Evolutionary conservation across 192 early-diverging fungal genomes (phyloP).

Genomic region (Chytriomyces hyalinus): DNA sequence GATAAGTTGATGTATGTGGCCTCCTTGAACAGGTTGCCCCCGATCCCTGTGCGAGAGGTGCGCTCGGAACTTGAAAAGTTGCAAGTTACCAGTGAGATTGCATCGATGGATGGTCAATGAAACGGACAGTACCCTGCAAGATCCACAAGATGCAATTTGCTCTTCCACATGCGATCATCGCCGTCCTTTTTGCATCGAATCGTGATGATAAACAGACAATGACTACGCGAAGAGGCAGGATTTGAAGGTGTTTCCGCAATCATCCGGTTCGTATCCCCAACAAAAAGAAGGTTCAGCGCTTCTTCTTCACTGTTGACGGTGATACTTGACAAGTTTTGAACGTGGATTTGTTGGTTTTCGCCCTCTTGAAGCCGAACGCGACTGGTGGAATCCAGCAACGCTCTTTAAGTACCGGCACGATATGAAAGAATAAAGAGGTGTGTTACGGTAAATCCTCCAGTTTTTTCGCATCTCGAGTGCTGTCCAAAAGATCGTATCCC

Average conservation of each 20-base stretch:
- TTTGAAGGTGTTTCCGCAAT: slow-evolving; percentile 73
- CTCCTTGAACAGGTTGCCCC: slow-evolving; percentile 63
- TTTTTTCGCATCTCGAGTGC: slow-evolving; percentile 60
- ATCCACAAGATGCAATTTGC: slow-evolving; percentile 70
- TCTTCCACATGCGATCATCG: slow-evolving; percentile 52
- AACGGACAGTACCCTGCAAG: slow-evolving; percentile 59
- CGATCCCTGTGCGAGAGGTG: slow-evolving; percentile 57
- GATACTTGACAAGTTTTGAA: slow-evolving; percentile 57
- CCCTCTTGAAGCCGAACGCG: slow-evolving; percentile 60
- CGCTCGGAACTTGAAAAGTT: slow-evolving; percentile 55
- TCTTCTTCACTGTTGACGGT: slow-evolving; percentile 58
- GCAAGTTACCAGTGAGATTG: background rate
- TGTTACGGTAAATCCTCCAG: slow-evolving; percentile 67
- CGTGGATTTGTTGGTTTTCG: slow-evolving; percentile 54
- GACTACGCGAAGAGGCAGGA: slow-evolving; percentile 65
- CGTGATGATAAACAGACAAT: slow-evolving; percentile 65
- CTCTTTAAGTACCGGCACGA: background rate
- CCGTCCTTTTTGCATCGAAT: slow-evolving; percentile 48
- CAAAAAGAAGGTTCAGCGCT: slow-evolving; percentile 66
- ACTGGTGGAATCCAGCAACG: slow-evolving; percentile 25
- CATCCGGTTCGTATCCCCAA: slow-evolving; percentile 68
- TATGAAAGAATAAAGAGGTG: slow-evolving; percentile 9
- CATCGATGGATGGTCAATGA: background rate
- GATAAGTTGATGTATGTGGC: slow-evolving; percentile 67
- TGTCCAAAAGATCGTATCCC: slow-evolving; percentile 66